Evolutionary conservation across 495 filamentous ascomycete species (phyloP), one percentile per base, ranked within the genome.

Genomic region (Penicillium subrubescens): DNA sequence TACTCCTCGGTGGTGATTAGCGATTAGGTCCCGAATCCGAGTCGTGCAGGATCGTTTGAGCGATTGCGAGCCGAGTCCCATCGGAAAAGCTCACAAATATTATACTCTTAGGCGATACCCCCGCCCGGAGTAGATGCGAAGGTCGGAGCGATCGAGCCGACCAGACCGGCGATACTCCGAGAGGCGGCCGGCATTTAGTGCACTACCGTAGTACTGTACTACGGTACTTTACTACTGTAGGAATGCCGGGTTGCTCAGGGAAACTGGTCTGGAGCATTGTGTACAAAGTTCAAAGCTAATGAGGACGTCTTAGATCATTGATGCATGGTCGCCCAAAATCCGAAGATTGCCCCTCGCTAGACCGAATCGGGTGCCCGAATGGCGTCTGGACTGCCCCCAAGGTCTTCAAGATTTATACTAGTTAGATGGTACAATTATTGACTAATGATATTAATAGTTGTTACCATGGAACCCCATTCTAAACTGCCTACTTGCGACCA

Each of bases 351-450:
- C 27, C 21, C 46, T 60, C 31, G 5, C 65, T 58, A 61, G 37
- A 27, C 66, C 58, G 1, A 37, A 62, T 68, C 12, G 46, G 54
- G 66, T 61, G 61, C 62, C 66, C 66, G 66, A 68, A 57, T 34
- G 19, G 23, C 0, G 8, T 33, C 8, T 14, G 11, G 29, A 37
- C 12, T 37, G 17, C 6, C 53, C 31, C 52, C 29, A 56, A 11
- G 48, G 25, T 52, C 6, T 23, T 17, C 14, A 2, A 52, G 5
- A 27, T 33, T 33, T 33, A n/a, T n/a, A n/a, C n/a, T 33, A 33
- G n/a, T n/a, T 33, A 33, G 31, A 33, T 33, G 31, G 31, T 33
- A 33, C 31, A 7, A 33, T 8, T 33, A 33, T 8, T 33, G 31
- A 33, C 31, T 33, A 33, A 33, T 33, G 31, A 33, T 6, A 33